These are phyloP conservation scores for Xylaria sp. DNA, from an alignment of 2,329 filamentous ascomycete species.

Conservation along the genomic window DNA sequence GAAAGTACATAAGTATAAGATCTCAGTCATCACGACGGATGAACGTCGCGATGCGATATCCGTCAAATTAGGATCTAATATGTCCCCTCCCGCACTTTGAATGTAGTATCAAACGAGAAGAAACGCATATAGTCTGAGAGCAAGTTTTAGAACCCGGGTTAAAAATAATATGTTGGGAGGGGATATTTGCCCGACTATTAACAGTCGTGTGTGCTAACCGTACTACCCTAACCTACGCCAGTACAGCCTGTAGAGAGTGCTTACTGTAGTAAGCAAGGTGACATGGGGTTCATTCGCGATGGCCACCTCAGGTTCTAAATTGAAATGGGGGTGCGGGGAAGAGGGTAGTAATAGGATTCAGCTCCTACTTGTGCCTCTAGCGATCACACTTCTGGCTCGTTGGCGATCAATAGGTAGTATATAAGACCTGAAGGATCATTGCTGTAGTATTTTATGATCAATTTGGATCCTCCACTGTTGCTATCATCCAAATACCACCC, in stretches of 20 bases:
- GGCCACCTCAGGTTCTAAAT: not conserved
- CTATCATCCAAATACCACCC: constrained; percentile 5
- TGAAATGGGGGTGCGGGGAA: not conserved
- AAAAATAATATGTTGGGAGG: no score
- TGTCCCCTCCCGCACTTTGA: no score
- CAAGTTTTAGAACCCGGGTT: no score
- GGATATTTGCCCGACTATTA: no score
- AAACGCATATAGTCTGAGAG: no score
- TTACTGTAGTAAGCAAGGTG: not conserved
- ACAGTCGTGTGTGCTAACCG: no score
- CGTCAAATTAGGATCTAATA: not conserved
- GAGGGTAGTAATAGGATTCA: constrained; percentile 13
- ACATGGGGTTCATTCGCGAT: not conserved
- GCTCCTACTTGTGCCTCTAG: not conserved
- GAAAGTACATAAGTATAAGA: not conserved
- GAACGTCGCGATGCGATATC: not conserved
- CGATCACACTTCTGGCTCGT: not conserved
- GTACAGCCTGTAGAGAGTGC: not conserved
- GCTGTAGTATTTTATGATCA: not conserved
- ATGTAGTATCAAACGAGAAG: no score
- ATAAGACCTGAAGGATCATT: not conserved
- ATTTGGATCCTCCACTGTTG: constrained; percentile 2
- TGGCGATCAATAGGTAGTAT: not conserved
- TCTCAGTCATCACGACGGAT: not conserved
- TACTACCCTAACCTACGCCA: not conserved